A percentile compares a stretch with the other conserved stretches of the same genome.
Conservation (phyloP, 2,329 filamentous ascomycete genomes). For the Clarireedia hainanense region DNA sequence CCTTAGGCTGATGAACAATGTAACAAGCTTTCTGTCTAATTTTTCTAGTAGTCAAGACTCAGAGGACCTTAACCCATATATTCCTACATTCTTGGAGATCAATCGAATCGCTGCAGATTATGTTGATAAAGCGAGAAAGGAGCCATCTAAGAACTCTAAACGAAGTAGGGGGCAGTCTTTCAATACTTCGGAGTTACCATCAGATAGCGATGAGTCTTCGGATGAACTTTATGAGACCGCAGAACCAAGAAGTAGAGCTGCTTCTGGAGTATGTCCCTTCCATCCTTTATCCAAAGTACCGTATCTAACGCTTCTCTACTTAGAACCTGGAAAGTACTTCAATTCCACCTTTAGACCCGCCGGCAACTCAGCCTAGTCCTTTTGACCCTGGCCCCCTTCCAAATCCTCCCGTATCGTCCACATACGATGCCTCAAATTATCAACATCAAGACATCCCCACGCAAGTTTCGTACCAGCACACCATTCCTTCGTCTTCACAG, state of each 20-base stretch:
- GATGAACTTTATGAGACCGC: neutral
- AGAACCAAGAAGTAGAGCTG: neutral
- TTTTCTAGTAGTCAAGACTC: neutral
- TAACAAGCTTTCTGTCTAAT: slow-evolving; percentile 32
- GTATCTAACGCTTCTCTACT: no score
- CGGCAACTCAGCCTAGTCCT: neutral
- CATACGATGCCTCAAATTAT: neutral
- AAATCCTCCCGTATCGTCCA: neutral
- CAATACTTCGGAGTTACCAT: no score
- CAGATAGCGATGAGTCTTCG: no score
- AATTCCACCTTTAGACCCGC: neutral
- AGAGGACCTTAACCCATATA: neutral
- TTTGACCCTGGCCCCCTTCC: neutral
- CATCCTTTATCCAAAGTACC: neutral
- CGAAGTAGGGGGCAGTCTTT: neutral
- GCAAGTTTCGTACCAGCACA: no score
- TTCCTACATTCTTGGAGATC: neutral
- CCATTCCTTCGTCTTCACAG: no score
- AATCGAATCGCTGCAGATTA: slow-evolving; percentile 1
- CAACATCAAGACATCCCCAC: no score
- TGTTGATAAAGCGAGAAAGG: neutral
- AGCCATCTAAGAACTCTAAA: neutral
- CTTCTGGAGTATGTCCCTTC: neutral
- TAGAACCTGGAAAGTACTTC: neutral
- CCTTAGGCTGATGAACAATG: slow-evolving; percentile 77